A percentile compares a stretch with the other conserved stretches of the same genome.
Conservation (phyloP, 1,284 basidiomycete genomes). For the Mycena citricolor region DNA sequence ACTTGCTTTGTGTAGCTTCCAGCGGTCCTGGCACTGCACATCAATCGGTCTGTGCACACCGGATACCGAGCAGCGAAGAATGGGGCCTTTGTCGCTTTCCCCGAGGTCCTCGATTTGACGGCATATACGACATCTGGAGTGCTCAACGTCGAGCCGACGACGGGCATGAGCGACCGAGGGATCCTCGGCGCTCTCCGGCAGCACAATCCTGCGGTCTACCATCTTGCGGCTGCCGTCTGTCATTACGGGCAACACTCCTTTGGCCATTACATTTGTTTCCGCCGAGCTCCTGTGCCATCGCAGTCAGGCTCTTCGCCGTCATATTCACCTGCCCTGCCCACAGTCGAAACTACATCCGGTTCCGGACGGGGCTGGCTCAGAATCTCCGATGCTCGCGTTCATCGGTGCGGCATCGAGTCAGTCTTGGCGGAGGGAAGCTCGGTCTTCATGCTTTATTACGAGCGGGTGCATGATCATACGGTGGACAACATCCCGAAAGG, state of each 20-base stretch:
- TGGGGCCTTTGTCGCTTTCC: constrained; percentile 75
- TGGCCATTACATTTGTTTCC: constrained; percentile 89
- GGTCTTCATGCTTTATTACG: constrained; percentile 91
- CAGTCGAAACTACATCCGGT: constrained; percentile 21
- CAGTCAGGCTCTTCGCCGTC: constrained; percentile 37
- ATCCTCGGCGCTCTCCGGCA: constrained; percentile 51
- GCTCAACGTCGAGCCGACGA: constrained; percentile 66
- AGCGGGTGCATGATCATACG: too few relatives aligned
- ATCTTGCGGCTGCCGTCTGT: constrained; percentile 80
- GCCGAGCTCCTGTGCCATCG: constrained; percentile 67
- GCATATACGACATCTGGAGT: constrained; percentile 77
- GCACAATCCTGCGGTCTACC: constrained; percentile 62
- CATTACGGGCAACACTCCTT: constrained; percentile 89
- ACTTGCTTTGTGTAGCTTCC: constrained; percentile 58
- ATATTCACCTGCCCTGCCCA: constrained; percentile 13
- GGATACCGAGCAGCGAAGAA: constrained; percentile 81
- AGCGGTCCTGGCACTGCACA: constrained; percentile 77
- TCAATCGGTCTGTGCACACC: constrained; percentile 83
- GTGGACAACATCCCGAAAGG: too few relatives aligned
- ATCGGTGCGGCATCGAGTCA: constrained; percentile 73
- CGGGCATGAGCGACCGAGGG: constrained; percentile 45
- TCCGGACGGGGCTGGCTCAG: constrained; percentile 76
- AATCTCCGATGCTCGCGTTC: constrained; percentile 82
- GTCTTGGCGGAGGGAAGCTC: constrained; percentile 72
- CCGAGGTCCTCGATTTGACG: constrained; percentile 83